Conservation (phyloP, 805 yeast species). For the Ogataea allantospora region DNA sequence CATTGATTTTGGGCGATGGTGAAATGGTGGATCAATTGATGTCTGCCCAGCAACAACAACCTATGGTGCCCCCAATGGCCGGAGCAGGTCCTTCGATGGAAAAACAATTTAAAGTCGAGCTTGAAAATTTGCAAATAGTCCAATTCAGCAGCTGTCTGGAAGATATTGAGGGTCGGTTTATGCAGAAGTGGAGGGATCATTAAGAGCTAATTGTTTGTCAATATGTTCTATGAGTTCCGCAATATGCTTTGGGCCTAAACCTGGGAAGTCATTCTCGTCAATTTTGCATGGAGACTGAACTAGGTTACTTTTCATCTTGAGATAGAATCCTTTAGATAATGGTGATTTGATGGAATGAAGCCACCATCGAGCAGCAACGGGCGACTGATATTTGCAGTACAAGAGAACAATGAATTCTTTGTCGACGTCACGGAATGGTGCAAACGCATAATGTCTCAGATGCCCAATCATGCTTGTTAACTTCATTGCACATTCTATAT, state of each 20-base stretch:
- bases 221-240: slow-evolving; percentile 9
- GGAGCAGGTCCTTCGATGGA: slow-evolving; percentile 64
- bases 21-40: slow-evolving; percentile 45
- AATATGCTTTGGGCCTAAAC: slow-evolving; percentile 5
- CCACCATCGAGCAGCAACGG: slow-evolving; percentile 28
- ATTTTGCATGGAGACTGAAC: background rate
- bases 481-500: slow-evolving; percentile 15
- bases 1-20: slow-evolving; percentile 59
- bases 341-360: slow-evolving; percentile 8
- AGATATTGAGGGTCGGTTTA: slow-evolving; percentile 60
- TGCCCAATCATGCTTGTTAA: slow-evolving; percentile 24
- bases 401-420: slow-evolving; percentile 16
- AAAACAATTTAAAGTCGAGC: slow-evolving; percentile 63
- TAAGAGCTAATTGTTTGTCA: slow-evolving; percentile 9
- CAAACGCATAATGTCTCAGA: slow-evolving; percentile 11
- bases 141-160: slow-evolving; percentile 54
- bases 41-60: slow-evolving; percentile 37
- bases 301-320: slow-evolving; percentile 5
- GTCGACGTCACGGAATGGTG: slow-evolving; percentile 10
- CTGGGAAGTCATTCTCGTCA: slow-evolving; percentile 11
- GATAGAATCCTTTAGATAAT: slow-evolving; percentile 9
- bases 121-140: slow-evolving; percentile 54
- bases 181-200: slow-evolving; percentile 14
- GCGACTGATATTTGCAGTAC: slow-evolving; percentile 25
- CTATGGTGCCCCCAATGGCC: slow-evolving; percentile 33